phyloP scores from a whole-genome alignment of 2,329 filamentous ascomycete species.

The Corinectria fuckeliana region DNA sequence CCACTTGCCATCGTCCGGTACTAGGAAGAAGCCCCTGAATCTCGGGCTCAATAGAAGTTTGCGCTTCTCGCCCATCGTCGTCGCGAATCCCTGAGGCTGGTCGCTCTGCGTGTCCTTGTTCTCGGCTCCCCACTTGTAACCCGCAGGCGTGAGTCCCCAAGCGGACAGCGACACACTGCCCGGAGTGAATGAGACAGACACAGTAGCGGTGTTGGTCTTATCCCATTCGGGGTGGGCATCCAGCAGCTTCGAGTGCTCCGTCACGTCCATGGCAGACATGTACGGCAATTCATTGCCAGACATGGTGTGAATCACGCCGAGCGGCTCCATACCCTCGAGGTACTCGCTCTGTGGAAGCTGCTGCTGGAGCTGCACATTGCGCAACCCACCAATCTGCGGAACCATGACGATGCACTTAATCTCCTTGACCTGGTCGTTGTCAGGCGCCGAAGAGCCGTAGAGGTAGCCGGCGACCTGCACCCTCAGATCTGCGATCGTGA shows the following conservation, averaged over 20 bases:
- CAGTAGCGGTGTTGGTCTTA: conserved; percentile 86
- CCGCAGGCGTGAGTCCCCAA: conserved; percentile 89
- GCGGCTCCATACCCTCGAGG: conserved; percentile 82
- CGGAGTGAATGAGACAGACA: conserved; percentile 95
- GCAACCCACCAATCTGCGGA: conserved; percentile 91
- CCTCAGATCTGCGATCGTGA: conserved; percentile 93
- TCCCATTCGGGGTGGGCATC: conserved; percentile 73
- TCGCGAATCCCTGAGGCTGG: conserved; percentile 91
- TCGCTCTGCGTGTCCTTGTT: conserved; percentile 94
- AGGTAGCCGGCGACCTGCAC: conserved; percentile 97
- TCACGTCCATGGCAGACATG: conserved; percentile 95
- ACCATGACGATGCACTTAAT: conserved; percentile 97
- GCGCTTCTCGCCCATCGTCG: conserved; percentile 91
- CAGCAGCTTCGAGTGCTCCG: conserved; percentile 89
- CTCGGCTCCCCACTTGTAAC: conserved; percentile 96
- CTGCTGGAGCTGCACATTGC: conserved; percentile 89
- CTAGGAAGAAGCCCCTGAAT: conserved; percentile 94
- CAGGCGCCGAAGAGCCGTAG: conserved; percentile 89
- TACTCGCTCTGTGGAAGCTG: conserved; percentile 92
- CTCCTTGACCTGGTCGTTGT: conserved; percentile 97
- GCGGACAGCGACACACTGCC: conserved; percentile 94
- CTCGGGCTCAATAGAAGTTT: conserved; percentile 92
- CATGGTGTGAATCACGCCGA: conserved; percentile 94
- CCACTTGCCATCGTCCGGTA: conserved; percentile 89
- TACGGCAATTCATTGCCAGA: conserved; percentile 95